Conservation (phyloP, 2,329 filamentous ascomycete genomes). For the Dactylellina haptotyla region DNA sequence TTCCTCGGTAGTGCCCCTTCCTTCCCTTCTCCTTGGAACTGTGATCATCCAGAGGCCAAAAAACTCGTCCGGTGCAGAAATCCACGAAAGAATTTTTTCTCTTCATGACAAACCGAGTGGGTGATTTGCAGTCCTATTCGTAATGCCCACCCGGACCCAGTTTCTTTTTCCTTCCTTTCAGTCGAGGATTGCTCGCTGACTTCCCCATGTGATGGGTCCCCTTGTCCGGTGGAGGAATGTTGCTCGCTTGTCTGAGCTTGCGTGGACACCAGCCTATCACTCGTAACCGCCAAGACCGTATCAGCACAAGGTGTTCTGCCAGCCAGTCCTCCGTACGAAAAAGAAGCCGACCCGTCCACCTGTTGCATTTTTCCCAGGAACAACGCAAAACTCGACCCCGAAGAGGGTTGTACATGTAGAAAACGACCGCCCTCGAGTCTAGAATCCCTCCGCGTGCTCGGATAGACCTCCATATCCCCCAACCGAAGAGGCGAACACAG, state of each 20-base stretch:
- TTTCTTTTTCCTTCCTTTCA: no score
- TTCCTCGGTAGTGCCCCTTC: not conserved
- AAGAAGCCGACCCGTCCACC: slow-evolving; percentile 1
- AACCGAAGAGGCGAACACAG: no score
- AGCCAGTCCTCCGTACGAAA: not conserved
- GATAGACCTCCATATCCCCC: not conserved
- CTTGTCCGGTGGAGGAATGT: slow-evolving; percentile 20
- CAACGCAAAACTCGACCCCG: no score
- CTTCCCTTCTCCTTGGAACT: not conserved
- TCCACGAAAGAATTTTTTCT: no score
- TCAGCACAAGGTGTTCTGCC: no score
- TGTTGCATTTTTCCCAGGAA: slow-evolving; percentile 38
- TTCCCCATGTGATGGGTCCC: slow-evolving; percentile 26
- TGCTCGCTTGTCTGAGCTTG: slow-evolving; percentile 28
- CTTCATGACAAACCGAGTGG: no score
- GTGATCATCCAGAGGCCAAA: not conserved
- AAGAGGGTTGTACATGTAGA: no score
- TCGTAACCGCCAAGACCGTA: slow-evolving; percentile 37
- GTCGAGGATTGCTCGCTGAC: slow-evolving; percentile 18
- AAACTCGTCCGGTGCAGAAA: no score
- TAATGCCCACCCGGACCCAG: no score
- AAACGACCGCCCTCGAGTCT: no score
- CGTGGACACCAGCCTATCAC: slow-evolving; percentile 39
- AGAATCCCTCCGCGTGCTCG: not conserved
- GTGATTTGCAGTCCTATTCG: not conserved